Conservation (phyloP, 441 rosid genomes). For the Pelargonium citronellum region DNA sequence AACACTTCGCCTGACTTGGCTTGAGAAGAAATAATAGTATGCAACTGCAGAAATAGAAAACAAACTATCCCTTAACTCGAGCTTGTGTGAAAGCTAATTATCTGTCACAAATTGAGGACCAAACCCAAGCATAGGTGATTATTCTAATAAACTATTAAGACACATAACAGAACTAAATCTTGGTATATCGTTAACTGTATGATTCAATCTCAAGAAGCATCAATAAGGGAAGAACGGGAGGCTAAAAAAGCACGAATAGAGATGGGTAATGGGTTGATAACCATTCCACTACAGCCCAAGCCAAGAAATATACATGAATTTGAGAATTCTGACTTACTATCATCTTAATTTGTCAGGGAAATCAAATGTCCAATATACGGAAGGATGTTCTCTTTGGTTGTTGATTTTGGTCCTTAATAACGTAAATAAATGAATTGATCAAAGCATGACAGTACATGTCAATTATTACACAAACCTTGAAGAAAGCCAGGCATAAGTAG, state of each 20-base stretch:
- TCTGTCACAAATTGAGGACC: background rate
- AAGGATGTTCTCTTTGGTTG: no score
- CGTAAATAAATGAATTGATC: no score
- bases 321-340: background rate
- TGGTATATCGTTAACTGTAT: background rate
- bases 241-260: background rate
- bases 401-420: no score
- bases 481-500: slow-evolving; percentile 92
- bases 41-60: slow-evolving; percentile 53
- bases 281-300: background rate
- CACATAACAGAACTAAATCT: background rate
- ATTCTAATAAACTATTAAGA: background rate
- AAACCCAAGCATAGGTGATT: background rate
- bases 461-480: slow-evolving; percentile 45
- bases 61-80: slow-evolving; percentile 16
- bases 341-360: background rate
- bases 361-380: background rate
- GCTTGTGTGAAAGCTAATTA: background rate
- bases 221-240: background rate
- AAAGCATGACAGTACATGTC: no score
- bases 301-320: background rate
- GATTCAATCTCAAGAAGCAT: background rate
- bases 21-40: slow-evolving; percentile 74
- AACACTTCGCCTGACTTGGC: slow-evolving; percentile 70
- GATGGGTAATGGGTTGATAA: no score